Conservation (phyloP, 2,329 filamentous ascomycete genomes). For the Xylaria arbuscula region DNA sequence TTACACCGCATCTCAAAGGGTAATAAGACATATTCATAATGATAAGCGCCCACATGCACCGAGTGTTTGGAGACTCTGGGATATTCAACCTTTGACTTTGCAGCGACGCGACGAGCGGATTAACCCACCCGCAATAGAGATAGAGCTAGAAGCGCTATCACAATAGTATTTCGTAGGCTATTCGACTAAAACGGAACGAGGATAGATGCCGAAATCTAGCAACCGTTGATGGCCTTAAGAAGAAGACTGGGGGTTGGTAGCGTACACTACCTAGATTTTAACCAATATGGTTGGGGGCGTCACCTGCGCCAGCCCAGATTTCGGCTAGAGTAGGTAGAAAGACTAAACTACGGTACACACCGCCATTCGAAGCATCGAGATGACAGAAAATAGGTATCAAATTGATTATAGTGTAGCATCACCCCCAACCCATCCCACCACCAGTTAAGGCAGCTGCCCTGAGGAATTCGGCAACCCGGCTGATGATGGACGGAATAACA, state of each 20-base stretch:
- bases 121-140: background rate
- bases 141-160: background rate
- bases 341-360: conserved; percentile 22
- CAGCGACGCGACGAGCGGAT: conserved; percentile 24
- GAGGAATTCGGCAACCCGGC: conserved; percentile 24
- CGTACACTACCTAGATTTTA: conserved; percentile 2
- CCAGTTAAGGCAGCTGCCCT: conserved; percentile 7
- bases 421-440: conserved; percentile 32
- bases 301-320: conserved; percentile 25
- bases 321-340: conserved; percentile 13
- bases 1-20: conserved; percentile 32
- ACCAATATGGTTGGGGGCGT: conserved; percentile 18
- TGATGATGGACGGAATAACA: conserved; percentile 19
- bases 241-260: conserved; percentile 12
- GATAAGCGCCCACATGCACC: conserved; percentile 32
- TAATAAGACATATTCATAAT: conserved; percentile 20
- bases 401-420: conserved; percentile 34
- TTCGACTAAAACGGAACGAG: background rate
- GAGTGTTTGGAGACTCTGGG: conserved; percentile 3
- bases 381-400: conserved; percentile 18
- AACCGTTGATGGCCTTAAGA: conserved; percentile 8
- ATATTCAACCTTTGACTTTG: background rate
- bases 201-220: conserved; percentile 7
- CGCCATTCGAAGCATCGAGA: conserved; percentile 31
- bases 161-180: background rate